Base-by-base conservation (phyloP, 2,329 filamentous ascomycete species). In the Mollisia scopiformis region DNA sequence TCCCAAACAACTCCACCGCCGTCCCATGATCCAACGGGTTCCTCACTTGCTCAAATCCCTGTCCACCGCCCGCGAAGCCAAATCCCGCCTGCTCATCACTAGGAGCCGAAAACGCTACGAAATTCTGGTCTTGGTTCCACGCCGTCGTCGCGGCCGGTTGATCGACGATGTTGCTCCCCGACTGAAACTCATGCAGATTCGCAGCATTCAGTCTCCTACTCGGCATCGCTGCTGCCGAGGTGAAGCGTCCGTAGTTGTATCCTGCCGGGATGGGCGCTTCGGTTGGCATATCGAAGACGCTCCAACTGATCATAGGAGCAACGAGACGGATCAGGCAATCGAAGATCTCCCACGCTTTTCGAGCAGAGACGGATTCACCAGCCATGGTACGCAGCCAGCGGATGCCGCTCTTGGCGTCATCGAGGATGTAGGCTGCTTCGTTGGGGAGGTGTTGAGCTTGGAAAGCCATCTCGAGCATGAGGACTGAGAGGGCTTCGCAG, bases 341-440 rank as follows among this genome's bases (percentile, higher is more conserved):
- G 33, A 66, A 71, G 6, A 70, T 68, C 37, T 71, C 66, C 68
- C 68, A 70, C 28, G 68, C 68, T 53, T 71, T 71, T 33, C 68
- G 62, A 28, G 69, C 69, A 1, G 66, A 62, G 3, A 71, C 61
- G 7, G 61, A 67, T 43, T 58, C 54, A 5, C 43, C 61, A 1
- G 67, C 57, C 64, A 71, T 64, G 50, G 62, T 63, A 2, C 56
- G 35, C 1, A 71, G 57, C 68, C 68, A 71, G 1, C 30, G 57
- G 4, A 71, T 57, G 1, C 68, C 69, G 27, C 62, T 65, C 39
- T 68, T 71, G 6, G 65, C 63, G 51, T 71, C 68, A 16, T 64
- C 57, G 0, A 71, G 53, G 39, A 70, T 71, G 1, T 66, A 25
- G 8, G 51, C 59, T 23, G 61, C 47, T 56, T 71, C 63, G 3